A percentile compares a stretch with the other conserved stretches of the same genome.
phyloP scores from a whole-genome alignment of 345 rosid genomes.

The Erodium maritimum region DNA sequence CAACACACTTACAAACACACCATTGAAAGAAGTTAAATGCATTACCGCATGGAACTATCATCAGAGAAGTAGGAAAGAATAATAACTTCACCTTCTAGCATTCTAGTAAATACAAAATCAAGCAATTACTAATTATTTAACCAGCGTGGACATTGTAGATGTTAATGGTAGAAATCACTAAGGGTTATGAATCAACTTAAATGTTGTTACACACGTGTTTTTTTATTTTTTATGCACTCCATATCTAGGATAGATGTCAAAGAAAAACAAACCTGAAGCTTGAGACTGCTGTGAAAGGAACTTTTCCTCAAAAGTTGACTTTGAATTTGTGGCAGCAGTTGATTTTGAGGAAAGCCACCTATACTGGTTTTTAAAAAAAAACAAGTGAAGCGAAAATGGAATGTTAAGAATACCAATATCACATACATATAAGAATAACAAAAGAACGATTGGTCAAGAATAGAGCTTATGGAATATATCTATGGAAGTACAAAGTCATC shows the following conservation, averaged over 20 bases:
- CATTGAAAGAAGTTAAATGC: not conserved
- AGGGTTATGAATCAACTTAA: not conserved
- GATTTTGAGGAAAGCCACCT: conserved; percentile 98
- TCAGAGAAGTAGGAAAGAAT: not conserved
- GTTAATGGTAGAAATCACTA: not conserved
- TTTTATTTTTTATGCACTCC: not conserved
- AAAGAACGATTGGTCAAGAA: no score
- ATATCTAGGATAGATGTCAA: not conserved
- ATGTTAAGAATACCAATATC: not conserved
- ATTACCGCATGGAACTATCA: not conserved
- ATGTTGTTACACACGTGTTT: not conserved
- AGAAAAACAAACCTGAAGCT: conserved; percentile 63
- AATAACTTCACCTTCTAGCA: not conserved
- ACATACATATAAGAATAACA: not conserved
- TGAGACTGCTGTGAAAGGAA: conserved; percentile 87
- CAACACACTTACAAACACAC: no score
- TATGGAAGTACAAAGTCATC: not conserved
- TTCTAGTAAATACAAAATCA: not conserved
- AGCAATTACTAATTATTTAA: not conserved
- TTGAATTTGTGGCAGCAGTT: conserved; percentile 37
- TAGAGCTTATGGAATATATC: no score
- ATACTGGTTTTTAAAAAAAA: conserved; percentile 57
- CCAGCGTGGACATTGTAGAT: not conserved
- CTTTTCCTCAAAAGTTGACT: conserved; percentile 89
- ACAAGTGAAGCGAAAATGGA: not conserved